Evolutionary conservation across 1,284 basidiomycete species (phyloP).

Genomic region (Cystobasidiaceae sp.): DNA sequence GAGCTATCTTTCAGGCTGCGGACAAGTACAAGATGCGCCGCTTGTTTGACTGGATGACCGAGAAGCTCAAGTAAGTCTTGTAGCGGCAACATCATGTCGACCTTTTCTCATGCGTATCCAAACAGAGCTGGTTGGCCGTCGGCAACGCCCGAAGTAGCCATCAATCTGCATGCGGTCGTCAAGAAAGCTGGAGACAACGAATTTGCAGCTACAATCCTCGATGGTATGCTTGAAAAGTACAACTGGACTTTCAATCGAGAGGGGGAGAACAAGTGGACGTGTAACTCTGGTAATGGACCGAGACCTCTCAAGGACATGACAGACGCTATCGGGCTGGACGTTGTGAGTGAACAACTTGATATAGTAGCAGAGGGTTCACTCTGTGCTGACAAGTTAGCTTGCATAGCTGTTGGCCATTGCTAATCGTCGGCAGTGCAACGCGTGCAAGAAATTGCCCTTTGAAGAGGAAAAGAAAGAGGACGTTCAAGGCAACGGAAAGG

Average conservation of each 20-base stretch:
- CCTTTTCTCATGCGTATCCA: not conserved
- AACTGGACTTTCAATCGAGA: constrained; percentile 7
- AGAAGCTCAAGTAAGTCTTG: constrained; percentile 1
- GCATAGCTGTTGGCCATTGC: constrained; percentile 1
- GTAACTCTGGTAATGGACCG: not conserved
- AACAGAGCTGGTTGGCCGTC: constrained; percentile 5
- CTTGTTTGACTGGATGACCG: constrained; percentile 18
- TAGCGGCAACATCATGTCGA: not conserved
- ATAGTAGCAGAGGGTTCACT: too few relatives aligned
- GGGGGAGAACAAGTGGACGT: constrained; percentile 14
- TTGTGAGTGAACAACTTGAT: not conserved
- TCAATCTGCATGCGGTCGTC: not conserved
- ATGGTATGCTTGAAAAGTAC: constrained; percentile 2
- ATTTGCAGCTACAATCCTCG: not conserved
- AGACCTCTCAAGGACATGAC: not conserved
- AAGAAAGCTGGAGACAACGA: constrained; percentile 10
- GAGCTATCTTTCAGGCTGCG: constrained; percentile 8
- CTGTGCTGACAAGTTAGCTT: not conserved
- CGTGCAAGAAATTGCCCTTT: too few relatives aligned
- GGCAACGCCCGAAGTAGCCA: not conserved
- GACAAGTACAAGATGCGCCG: constrained; percentile 15
- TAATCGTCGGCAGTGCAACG: too few relatives aligned
- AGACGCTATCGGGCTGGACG: not conserved
- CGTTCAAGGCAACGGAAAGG: too few relatives aligned
- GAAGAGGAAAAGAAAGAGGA: too few relatives aligned